These are phyloP conservation scores for Clonostachys rhizophaga DNA, from an alignment of 2,329 filamentous ascomycete species.

Conservation along the genomic window DNA sequence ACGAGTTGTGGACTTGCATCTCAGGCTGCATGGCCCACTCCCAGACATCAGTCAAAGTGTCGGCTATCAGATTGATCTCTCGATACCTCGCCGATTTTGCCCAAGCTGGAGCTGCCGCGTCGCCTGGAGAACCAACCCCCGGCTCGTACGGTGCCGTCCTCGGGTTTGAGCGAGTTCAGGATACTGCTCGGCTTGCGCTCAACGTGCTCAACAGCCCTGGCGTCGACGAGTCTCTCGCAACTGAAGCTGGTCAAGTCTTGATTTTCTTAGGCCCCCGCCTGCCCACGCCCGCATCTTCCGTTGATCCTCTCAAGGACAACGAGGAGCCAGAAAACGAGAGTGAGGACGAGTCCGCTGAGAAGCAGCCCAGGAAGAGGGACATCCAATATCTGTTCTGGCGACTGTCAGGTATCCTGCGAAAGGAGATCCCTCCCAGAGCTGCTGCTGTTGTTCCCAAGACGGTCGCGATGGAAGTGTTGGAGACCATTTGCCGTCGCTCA, in stretches of 20 bases:
- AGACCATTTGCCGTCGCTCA: constrained; percentile 61
- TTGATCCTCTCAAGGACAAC: constrained; percentile 35
- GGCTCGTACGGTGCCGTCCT: constrained; percentile 71
- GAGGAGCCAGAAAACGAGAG: constrained; percentile 26
- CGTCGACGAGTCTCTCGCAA: constrained; percentile 69
- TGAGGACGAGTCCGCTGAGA: constrained; percentile 36
- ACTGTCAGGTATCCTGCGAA: constrained; percentile 72
- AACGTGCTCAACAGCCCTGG: constrained; percentile 55
- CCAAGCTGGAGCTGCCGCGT: constrained; percentile 45
- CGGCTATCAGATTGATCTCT: constrained; percentile 68
- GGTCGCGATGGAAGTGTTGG: constrained; percentile 69
- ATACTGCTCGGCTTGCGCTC: constrained; percentile 45
- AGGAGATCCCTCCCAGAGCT: constrained; percentile 62
- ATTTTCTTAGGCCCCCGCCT: constrained; percentile 70
- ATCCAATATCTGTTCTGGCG: constrained; percentile 76
- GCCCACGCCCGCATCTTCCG: constrained; percentile 25
- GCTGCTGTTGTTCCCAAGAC: constrained; percentile 68
- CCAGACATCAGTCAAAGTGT: constrained; percentile 71
- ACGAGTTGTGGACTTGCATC: constrained; percentile 67
- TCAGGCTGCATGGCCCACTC: constrained; percentile 67
- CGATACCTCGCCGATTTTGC: constrained; percentile 80
- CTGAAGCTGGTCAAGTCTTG: constrained; percentile 75
- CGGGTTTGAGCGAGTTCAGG: constrained; percentile 57
- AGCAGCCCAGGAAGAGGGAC: constrained; percentile 23
- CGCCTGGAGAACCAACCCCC: constrained; percentile 49